Percentiles rank a stretch among this genome's conserved stretches.
phyloP scores from a whole-genome alignment of 176 grass and related monocot species.

The Puccinellia tenuiflora region DNA sequence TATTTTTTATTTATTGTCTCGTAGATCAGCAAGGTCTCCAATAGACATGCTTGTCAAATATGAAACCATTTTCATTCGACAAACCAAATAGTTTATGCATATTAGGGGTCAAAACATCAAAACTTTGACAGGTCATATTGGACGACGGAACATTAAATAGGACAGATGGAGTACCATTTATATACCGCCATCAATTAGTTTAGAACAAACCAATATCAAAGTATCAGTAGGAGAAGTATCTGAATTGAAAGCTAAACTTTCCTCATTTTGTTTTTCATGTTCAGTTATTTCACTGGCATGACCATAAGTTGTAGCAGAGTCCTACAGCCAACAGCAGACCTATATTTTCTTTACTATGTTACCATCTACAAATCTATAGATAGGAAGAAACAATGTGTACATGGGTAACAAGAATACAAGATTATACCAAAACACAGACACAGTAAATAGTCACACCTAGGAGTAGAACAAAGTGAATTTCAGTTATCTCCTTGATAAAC shows the following conservation, averaged over 20 bases:
- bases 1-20: no score
- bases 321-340: not conserved
- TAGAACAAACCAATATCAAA: not conserved
- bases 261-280: not conserved
- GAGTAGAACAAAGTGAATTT: no score
- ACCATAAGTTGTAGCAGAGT: not conserved
- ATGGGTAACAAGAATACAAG: not conserved
- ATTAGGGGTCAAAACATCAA: not conserved
- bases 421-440: no score
- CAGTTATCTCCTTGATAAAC: no score
- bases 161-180: no score
- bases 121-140: not conserved
- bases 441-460: no score
- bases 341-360: not conserved
- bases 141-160: no score
- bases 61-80: no score
- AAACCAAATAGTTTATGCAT: no score
- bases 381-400: not conserved
- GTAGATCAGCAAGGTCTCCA: no score
- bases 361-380: not conserved
- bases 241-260: not conserved
- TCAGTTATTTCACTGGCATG: not conserved
- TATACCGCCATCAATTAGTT: not conserved
- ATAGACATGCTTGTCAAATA: no score
- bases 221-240: not conserved